Conservation (phyloP, 148 eudicot species). For the Chenopodium berlandieri region DNA sequence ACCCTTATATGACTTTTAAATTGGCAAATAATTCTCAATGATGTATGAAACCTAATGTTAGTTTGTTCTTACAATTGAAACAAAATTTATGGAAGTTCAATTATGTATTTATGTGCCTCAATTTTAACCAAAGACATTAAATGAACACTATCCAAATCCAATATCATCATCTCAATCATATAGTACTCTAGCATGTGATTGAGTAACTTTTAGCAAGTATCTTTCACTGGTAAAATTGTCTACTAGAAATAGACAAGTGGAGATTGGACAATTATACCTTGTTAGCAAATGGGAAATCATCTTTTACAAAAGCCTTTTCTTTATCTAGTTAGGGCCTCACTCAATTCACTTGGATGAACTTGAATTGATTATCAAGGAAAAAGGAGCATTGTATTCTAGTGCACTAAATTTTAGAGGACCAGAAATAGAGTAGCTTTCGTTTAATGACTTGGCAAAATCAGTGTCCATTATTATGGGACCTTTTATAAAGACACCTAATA, state of each 20-base stretch:
- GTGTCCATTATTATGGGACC: neutral
- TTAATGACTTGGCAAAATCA: neutral
- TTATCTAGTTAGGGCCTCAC: neutral
- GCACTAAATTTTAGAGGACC: neutral
- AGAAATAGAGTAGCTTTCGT: neutral
- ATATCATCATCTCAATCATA: neutral
- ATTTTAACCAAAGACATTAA: neutral
- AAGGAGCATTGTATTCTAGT: neutral
- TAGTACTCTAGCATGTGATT: neutral
- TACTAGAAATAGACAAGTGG: constrained; percentile 12
- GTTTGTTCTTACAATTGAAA: too few relatives aligned
- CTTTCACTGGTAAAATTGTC: neutral
- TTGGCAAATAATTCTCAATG: too few relatives aligned
- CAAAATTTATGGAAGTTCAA: neutral
- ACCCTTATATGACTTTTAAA: too few relatives aligned
- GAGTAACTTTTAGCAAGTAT: constrained; percentile 2
- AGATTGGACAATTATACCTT: constrained; percentile 7
- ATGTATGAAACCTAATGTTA: too few relatives aligned
- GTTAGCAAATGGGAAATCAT: neutral
- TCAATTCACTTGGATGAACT: neutral
- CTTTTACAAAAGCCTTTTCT: neutral
- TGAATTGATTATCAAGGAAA: neutral
- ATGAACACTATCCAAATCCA: neutral
- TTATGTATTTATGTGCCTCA: neutral
- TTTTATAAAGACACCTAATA: too few relatives aligned